These are phyloP conservation scores for Aspergillus pseudoglaucus DNA, from an alignment of 2,329 filamentous ascomycete genomes.

Conservation along the genomic window DNA sequence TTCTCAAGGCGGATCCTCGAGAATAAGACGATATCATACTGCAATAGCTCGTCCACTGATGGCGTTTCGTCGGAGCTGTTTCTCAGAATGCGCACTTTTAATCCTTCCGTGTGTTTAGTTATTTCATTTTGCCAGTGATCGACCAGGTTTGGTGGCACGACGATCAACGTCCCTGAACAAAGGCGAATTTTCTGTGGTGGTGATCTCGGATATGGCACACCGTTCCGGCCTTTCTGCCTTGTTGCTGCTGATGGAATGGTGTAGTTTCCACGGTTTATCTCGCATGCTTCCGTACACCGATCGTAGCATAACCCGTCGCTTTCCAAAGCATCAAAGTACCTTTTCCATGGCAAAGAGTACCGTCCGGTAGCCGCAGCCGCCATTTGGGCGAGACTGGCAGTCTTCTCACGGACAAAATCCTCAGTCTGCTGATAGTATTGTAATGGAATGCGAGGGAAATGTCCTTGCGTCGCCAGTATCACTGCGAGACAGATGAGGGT, in stretches of 20 bases:
- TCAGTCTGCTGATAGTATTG: conserved; percentile 45
- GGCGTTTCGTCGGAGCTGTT: conserved; percentile 51
- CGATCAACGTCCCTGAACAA: conserved; percentile 64
- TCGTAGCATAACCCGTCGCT: conserved; percentile 46
- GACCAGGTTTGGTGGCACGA: conserved; percentile 77
- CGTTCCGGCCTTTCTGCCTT: conserved; percentile 34
- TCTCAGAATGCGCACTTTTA: conserved; percentile 61
- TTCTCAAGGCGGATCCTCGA: conserved; percentile 66
- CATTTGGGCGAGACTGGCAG: conserved; percentile 68
- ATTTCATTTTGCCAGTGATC: conserved; percentile 82
- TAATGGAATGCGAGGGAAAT: conserved; percentile 61
- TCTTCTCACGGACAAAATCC: conserved; percentile 38
- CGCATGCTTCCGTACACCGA: conserved; percentile 51
- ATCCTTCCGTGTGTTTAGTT: conserved; percentile 62
- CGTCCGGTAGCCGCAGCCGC: conserved; percentile 63
- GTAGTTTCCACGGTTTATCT: conserved; percentile 55
- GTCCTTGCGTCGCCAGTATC: conserved; percentile 66
- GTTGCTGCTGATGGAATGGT: conserved; percentile 44
- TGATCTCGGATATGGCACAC: conserved; percentile 32
- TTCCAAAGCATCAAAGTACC: conserved; percentile 51
- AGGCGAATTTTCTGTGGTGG: conserved; percentile 50
- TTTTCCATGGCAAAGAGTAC: conserved; percentile 63
- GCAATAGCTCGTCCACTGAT: conserved; percentile 49
- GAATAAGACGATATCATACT: conserved; percentile 72
- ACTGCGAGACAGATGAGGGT: conserved; percentile 77